A percentile compares a stretch with the other conserved stretches of the same genome.
These are phyloP conservation scores for Talaromyces sp. DNA, from an alignment of 2,329 filamentous ascomycete species.

Conservation along the genomic window DNA sequence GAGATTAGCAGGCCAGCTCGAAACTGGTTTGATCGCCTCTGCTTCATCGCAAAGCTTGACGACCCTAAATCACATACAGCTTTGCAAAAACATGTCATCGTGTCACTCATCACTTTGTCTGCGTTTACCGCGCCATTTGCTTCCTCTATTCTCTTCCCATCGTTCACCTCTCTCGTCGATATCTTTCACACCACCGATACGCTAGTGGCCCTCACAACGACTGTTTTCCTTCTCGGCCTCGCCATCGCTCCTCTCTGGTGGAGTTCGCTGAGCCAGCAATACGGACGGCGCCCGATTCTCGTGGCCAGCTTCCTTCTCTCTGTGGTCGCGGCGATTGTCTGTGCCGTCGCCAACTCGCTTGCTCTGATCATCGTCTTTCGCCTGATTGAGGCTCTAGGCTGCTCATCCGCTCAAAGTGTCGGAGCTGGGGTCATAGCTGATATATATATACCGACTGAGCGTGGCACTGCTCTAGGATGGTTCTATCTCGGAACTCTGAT, in stretches of 20 bases:
- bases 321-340: conserved; percentile 33
- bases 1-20: background rate
- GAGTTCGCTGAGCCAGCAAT: conserved; percentile 34
- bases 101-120: background rate
- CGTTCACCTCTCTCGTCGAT: conserved; percentile 27
- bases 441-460: conserved; percentile 34
- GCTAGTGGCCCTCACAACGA: conserved; percentile 35
- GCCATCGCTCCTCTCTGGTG: conserved; percentile 40
- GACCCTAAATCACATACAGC: background rate
- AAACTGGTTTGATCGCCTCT: background rate
- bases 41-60: background rate
- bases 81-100: background rate
- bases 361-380: conserved; percentile 39
- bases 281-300: conserved; percentile 36
- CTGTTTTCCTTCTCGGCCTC: conserved; percentile 36
- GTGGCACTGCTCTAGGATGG: conserved; percentile 36
- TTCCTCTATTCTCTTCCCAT: conserved; percentile 6
- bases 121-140: conserved; percentile 8
- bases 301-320: conserved; percentile 35
- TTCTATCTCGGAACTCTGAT: conserved; percentile 40
- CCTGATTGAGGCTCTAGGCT: conserved; percentile 34
- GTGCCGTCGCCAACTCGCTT: conserved; percentile 32
- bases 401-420: conserved; percentile 38
- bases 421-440: conserved; percentile 40
- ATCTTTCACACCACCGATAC: conserved; percentile 30